Conservation (phyloP, 371 early-diverging fungal genomes). For the Chytridium lagenaria region DNA sequence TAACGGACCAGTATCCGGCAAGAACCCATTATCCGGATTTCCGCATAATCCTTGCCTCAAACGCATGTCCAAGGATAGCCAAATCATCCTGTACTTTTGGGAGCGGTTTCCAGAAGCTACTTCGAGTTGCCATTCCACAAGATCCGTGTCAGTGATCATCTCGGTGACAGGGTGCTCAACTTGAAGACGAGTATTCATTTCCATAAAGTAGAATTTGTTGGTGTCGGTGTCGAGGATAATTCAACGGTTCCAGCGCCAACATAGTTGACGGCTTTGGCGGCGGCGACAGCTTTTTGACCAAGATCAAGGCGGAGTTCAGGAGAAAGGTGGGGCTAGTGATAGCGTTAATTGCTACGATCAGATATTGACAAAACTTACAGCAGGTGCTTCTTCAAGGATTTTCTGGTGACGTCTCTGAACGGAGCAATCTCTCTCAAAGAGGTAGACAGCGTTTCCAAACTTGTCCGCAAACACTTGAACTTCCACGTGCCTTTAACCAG, state of each 20-base stretch:
- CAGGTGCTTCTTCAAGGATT: constrained; percentile 93
- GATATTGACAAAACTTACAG: too few relatives aligned
- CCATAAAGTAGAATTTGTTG: constrained; percentile 95
- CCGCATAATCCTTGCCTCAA: constrained; percentile 99
- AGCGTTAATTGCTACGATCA: too few relatives aligned
- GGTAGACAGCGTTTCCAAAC: constrained; percentile 84
- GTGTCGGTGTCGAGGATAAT: constrained; percentile 92
- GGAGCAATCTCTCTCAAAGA: constrained; percentile 97
- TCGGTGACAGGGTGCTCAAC: constrained; percentile 99
- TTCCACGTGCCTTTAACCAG: constrained; percentile 93
- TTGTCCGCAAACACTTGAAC: constrained; percentile 96
- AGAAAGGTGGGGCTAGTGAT: constrained; percentile 76
- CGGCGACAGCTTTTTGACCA: constrained; percentile 90
- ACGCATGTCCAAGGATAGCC: constrained; percentile 82
- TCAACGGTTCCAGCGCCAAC: constrained; percentile 97
- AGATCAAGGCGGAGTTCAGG: constrained; percentile 75
- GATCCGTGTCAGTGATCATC: constrained; percentile 91
- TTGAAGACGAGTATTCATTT: constrained; percentile 96
- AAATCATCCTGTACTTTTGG: constrained; percentile 78
- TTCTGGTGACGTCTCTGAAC: constrained; percentile 98
- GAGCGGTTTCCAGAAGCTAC: constrained; percentile 86
- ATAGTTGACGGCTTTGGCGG: constrained; percentile 91
- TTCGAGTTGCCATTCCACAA: constrained; percentile 92
- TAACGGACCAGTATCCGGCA: constrained; percentile 91
- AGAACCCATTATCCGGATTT: constrained; percentile 81